A percentile compares a stretch with the other conserved stretches of the same genome.
These are phyloP conservation scores for Lantana camara DNA, from an alignment of 257 asterid genomes.

Conservation along the genomic window DNA sequence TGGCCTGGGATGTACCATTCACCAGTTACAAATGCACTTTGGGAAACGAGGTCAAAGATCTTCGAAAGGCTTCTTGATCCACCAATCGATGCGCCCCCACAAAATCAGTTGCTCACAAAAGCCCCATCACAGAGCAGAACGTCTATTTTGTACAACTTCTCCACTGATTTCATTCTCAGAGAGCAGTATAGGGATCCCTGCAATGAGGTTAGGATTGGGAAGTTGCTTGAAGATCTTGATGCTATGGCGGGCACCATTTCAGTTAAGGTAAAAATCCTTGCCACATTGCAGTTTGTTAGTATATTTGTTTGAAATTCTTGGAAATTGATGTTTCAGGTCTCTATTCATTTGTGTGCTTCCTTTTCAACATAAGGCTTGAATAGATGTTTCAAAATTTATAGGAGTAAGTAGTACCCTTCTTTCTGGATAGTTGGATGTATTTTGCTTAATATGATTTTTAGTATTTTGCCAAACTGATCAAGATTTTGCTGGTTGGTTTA, in stretches of 20 bases:
- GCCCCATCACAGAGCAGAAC: constrained; percentile 69
- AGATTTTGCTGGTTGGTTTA: too few relatives aligned
- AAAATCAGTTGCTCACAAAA: constrained; percentile 65
- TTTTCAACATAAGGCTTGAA: neutral
- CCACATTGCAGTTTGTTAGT: neutral
- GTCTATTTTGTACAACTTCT: constrained; percentile 69
- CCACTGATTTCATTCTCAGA: constrained; percentile 69
- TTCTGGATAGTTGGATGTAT: constrained; percentile 8
- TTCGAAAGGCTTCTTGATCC: constrained; percentile 95
- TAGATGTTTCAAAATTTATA: neutral
- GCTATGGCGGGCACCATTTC: constrained; percentile 97
- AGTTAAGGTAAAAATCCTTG: constrained; percentile 58
- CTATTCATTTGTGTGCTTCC: neutral
- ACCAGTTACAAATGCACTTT: constrained; percentile 89
- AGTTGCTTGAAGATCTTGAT: constrained; percentile 97
- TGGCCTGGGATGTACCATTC: constrained; percentile 99
- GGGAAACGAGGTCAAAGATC: constrained; percentile 85
- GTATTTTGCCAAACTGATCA: neutral
- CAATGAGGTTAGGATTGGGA: constrained; percentile 96
- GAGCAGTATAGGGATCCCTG: constrained; percentile 98
- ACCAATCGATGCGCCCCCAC: constrained; percentile 96
- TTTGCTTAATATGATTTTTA: neutral
- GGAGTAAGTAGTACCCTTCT: neutral
- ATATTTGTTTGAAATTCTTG: neutral
- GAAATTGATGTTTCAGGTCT: constrained; percentile 4